These are phyloP conservation scores for Postia placenta DNA, from an alignment of 768 basidiomycete species.

Conservation along the genomic window DNA sequence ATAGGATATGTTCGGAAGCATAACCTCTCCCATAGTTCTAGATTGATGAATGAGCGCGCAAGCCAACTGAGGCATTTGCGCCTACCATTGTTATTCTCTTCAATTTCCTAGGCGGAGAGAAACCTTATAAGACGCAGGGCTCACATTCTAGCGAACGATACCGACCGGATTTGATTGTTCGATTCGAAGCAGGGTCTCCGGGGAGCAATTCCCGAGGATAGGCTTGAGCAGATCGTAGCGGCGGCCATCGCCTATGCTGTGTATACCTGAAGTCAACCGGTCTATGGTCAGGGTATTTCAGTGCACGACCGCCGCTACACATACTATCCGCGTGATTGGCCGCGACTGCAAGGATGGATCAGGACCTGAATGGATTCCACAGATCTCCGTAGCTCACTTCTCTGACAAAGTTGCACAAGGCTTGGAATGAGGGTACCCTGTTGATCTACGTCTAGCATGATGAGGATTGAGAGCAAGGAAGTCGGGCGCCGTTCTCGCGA, in stretches of 20 bases:
- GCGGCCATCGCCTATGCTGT: constrained; percentile 56
- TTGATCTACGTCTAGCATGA: constrained; percentile 31
- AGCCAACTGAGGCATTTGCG: not conserved
- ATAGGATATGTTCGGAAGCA: constrained; percentile 58
- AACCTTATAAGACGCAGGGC: constrained; percentile 1
- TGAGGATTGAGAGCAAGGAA: constrained; percentile 12
- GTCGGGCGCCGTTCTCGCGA: too few relatives aligned
- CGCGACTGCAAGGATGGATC: constrained; percentile 58
- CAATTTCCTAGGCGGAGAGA: constrained; percentile 24
- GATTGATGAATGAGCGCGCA: not conserved
- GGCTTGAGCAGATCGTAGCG: constrained; percentile 64
- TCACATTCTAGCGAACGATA: constrained; percentile 7
- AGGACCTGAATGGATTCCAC: too few relatives aligned
- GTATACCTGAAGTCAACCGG: too few relatives aligned
- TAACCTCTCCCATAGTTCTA: constrained; percentile 62
- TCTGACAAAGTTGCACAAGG: constrained; percentile 66
- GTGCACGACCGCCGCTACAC: too few relatives aligned
- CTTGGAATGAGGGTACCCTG: constrained; percentile 44
- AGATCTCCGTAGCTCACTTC: too few relatives aligned
- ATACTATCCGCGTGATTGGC: constrained; percentile 55
- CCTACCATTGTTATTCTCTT: constrained; percentile 50
- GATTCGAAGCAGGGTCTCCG: constrained; percentile 61
- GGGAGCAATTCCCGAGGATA: constrained; percentile 65
- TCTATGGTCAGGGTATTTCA: too few relatives aligned
- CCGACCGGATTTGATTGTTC: constrained; percentile 69